Evolutionary conservation across 2,329 filamentous ascomycete genomes (phyloP), one percentile per base, ranked within the genome.

Genomic region (Gaeumannomyces sp.): DNA sequence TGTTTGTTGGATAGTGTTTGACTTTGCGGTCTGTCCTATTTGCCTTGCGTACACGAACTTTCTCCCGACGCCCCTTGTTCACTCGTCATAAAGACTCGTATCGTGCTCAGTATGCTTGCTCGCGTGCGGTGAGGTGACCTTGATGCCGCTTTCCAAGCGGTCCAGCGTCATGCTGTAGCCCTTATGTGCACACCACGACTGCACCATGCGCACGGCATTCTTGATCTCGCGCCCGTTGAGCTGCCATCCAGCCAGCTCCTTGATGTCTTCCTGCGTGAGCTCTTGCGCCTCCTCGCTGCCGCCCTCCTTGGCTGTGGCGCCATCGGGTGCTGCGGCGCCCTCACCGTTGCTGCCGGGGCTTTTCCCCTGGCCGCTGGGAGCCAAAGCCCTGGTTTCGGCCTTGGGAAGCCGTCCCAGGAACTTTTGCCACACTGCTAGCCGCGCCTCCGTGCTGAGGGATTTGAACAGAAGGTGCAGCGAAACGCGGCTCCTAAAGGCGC

Each of bases 191-290:
- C 79, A 82, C 79, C 79, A 81, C 27, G 71, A 76, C 62, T 73
- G 72, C 1, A 76, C 77, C 79, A 81, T 80, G 72, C 80, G 77
- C 69, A 81, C 73, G 11, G 76, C 77, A 64, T 76, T 80, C 71
- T 81, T 81, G 68, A 81, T 83, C 73, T 80, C 76, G 28, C 78
- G 72, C 5, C 77, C 80, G 60, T 81, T 82, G 64, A 80, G 73
- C 65, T 74, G 71, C 78, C 75, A 79, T 28, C 74, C 70, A 2
- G 73, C 72, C 14, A 82, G 71, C 67, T 79, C 73, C 33, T 71
- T 68, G 4, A 81, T 66, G 45, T 80, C 76, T 11, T 72, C 73
- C 2, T 78, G 76, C 27, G 70, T 68, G 19, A 75, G 27, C 2
- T 57, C 59, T 33, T 64, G 28, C 28, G 4, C 31, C 1, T 63